These are phyloP conservation scores for Pestalotiopsis sp. DNA, from an alignment of 2,329 filamentous ascomycete species.

Conservation along the genomic window DNA sequence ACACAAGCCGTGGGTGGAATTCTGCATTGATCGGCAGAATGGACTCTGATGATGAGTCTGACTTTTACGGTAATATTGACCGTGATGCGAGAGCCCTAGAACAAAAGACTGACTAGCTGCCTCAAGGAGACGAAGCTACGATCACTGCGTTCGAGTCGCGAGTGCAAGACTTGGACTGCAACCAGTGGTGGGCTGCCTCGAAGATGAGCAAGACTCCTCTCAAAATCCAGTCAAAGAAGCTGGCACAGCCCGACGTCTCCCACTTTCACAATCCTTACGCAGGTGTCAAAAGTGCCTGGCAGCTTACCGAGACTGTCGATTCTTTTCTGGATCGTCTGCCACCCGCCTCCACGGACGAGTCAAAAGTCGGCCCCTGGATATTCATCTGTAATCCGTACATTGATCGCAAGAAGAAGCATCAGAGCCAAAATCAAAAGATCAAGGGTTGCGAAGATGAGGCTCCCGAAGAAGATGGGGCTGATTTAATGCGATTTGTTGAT, in stretches of 20 bases:
- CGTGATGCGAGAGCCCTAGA: neutral
- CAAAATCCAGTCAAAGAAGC: constrained; percentile 22
- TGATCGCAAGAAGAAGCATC: constrained; percentile 35
- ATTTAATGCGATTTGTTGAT: constrained; percentile 51
- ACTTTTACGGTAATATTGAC: constrained; percentile 54
- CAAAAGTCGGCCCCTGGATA: constrained; percentile 65
- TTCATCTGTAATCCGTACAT: constrained; percentile 70
- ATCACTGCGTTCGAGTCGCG: constrained; percentile 51
- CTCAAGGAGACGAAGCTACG: constrained; percentile 57
- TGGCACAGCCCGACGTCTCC: constrained; percentile 19
- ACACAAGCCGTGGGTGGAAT: neutral
- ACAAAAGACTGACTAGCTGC: neutral
- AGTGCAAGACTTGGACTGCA: constrained; percentile 52
- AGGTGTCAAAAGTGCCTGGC: constrained; percentile 59
- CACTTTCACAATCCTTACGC: constrained; percentile 63
- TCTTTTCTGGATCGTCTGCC: constrained; percentile 71
- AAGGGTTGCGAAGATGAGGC: constrained; percentile 53
- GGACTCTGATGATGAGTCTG: constrained; percentile 52
- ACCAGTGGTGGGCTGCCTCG: constrained; percentile 49
- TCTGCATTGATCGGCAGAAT: constrained; percentile 24
- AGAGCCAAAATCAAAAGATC: constrained; percentile 38
- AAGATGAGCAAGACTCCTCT: constrained; percentile 22
- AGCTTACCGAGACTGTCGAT: constrained; percentile 64
- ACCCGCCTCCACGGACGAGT: constrained; percentile 61
- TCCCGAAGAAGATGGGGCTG: constrained; percentile 47